Conservation (phyloP, 2,329 filamentous ascomycete genomes). For the Monosporascus sp. region DNA sequence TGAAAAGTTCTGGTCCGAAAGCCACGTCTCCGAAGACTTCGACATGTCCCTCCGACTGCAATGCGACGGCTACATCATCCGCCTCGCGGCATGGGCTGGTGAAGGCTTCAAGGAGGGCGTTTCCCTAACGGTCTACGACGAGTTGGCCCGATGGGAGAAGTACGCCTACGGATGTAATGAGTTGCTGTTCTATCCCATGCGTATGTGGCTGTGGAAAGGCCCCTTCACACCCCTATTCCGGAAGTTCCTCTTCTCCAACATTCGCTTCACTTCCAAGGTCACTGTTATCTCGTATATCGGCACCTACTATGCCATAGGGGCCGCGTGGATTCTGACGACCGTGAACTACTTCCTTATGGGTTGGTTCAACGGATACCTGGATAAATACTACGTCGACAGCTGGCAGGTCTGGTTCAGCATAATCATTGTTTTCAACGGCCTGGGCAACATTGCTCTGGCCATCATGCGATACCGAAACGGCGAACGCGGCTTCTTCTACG, state of each 20-base stretch:
- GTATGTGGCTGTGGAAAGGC: constrained; percentile 55
- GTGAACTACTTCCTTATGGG: constrained; percentile 69
- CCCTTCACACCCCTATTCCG: constrained; percentile 63
- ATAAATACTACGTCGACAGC: constrained; percentile 63
- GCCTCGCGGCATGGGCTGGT: constrained; percentile 63
- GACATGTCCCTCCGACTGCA: constrained; percentile 71
- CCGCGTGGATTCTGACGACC: constrained; percentile 61
- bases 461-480: constrained; percentile 68
- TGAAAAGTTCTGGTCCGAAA: constrained; percentile 70
- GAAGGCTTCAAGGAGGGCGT: constrained; percentile 71
- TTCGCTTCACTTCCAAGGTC: constrained; percentile 62
- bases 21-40: constrained; percentile 73
- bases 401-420: constrained; percentile 79
- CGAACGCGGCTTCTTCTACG: constrained; percentile 54
- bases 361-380: constrained; percentile 63
- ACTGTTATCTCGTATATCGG: constrained; percentile 56
- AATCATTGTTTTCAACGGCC: constrained; percentile 70
- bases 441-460: constrained; percentile 68
- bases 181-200: constrained; percentile 63
- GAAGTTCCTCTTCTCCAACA: constrained; percentile 55
- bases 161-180: constrained; percentile 70
- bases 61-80: constrained; percentile 61
- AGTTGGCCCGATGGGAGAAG: constrained; percentile 68
- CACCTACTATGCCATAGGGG: constrained; percentile 68
- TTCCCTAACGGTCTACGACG: constrained; percentile 68